A percentile compares a stretch with the other conserved stretches of the same genome.
Evolutionary conservation across 306 rosid species (phyloP).

Genomic region (Trifolium dubium): DNA sequence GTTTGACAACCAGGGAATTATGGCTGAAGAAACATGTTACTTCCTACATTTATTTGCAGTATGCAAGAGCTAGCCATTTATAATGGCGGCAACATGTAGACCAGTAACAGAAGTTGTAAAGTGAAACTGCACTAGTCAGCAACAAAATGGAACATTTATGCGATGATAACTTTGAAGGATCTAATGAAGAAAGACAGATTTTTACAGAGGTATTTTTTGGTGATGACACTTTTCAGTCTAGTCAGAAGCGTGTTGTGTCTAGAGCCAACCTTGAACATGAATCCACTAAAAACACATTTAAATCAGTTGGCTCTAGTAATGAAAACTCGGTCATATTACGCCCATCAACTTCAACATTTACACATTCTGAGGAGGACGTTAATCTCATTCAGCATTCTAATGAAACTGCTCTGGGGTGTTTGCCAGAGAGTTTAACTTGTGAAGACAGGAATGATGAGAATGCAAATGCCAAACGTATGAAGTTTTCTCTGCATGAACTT

Average conservation of each 20-base stretch:
- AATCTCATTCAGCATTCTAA: conserved; percentile 52
- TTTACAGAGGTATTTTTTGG: conserved; percentile 77
- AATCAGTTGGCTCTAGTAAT: conserved; percentile 73
- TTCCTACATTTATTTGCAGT: conserved; percentile 27
- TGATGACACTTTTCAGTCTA: conserved; percentile 47
- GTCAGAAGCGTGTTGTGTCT: conserved; percentile 62
- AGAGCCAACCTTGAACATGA: conserved; percentile 67
- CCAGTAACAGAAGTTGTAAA: conserved; percentile 38
- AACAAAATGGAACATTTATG: conserved; percentile 63
- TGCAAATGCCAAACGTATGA: conserved; percentile 66
- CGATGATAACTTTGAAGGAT: conserved; percentile 85
- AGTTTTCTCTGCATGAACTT: conserved; percentile 60
- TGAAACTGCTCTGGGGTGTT: conserved; percentile 50
- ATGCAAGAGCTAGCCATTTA: conserved; percentile 35
- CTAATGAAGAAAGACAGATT: conserved; percentile 67
- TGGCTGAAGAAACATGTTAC: conserved; percentile 36
- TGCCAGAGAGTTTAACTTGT: conserved; percentile 46
- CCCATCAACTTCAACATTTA: conserved; percentile 58
- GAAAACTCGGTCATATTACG: conserved; percentile 65
- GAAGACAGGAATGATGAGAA: conserved; percentile 52
- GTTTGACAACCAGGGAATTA: conserved; percentile 36
- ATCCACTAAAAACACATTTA: conserved; percentile 60
- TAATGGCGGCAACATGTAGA: conserved; percentile 46
- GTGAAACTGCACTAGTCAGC: conserved; percentile 40
- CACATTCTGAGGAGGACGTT: conserved; percentile 49